A percentile compares a stretch with the other conserved stretches of the same genome.
These are phyloP conservation scores for Auriscalpium microsporum DNA, from an alignment of 768 basidiomycete genomes.

Conservation along the genomic window DNA sequence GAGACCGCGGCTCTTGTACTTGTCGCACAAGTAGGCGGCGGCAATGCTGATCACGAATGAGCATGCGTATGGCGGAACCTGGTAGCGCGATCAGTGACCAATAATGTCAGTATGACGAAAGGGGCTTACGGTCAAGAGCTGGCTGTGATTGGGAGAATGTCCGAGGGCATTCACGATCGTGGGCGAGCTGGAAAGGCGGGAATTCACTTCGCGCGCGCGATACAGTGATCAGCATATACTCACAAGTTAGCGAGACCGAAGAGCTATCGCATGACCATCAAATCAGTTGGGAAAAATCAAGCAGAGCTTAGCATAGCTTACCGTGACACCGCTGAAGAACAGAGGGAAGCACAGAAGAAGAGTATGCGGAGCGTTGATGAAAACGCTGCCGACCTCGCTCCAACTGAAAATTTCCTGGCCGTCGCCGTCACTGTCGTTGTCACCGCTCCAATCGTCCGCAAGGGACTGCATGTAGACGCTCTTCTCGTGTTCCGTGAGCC, in stretches of 20 bases:
- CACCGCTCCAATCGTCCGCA: constrained; percentile 19
- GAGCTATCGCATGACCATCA: constrained; percentile 9
- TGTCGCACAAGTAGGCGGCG: constrained; percentile 12
- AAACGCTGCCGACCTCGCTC: constrained; percentile 42
- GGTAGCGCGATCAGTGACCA: not conserved
- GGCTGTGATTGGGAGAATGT: constrained; percentile 19
- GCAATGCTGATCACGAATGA: constrained; percentile 17
- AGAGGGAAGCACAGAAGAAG: constrained; percentile 40
- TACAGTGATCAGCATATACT: not conserved
- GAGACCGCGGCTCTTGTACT: constrained; percentile 10
- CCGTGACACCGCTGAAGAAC: constrained; percentile 47
- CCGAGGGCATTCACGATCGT: constrained; percentile 23
- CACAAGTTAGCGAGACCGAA: constrained; percentile 21
- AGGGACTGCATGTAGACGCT: constrained; percentile 28
- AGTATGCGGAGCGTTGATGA: constrained; percentile 42
- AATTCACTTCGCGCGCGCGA: not conserved
- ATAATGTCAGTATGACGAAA: not conserved
- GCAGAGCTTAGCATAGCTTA: constrained; percentile 20
- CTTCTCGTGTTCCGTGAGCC: constrained; percentile 44
- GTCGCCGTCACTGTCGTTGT: constrained; percentile 32
- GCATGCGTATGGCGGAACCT: constrained; percentile 26
- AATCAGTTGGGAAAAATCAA: not conserved
- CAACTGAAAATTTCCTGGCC: constrained; percentile 44
- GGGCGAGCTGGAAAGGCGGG: constrained; percentile 16
- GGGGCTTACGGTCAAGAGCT: constrained; percentile 19